phyloP scores from a whole-genome alignment of 176 grass and related monocot genomes.

The Ananas comosus region DNA sequence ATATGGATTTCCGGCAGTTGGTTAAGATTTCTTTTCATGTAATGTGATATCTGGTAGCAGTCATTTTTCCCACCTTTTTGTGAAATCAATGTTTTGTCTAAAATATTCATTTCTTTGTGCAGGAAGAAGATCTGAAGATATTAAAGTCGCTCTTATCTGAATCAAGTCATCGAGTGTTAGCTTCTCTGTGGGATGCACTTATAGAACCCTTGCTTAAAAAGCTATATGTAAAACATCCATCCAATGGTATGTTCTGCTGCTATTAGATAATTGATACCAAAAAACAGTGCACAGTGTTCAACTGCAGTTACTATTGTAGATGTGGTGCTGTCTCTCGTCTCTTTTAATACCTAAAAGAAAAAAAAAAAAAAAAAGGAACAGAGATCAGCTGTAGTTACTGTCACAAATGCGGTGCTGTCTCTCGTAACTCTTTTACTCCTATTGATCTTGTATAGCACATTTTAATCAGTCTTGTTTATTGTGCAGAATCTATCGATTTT shows the following conservation, averaged over 20 bases:
- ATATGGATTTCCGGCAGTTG: neutral
- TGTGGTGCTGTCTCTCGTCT: too few relatives aligned
- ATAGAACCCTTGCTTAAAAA: constrained; percentile 60
- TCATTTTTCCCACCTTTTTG: neutral
- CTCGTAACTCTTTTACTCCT: neutral
- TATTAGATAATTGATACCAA: neutral
- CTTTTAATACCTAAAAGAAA: too few relatives aligned
- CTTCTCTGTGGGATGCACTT: constrained; percentile 52
- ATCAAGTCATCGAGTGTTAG: constrained; percentile 49
- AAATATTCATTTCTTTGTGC: constrained; percentile 5
- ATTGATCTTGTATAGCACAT: constrained; percentile 3
- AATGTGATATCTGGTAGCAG: neutral
- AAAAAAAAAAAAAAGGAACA: too few relatives aligned
- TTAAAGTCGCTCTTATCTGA: constrained; percentile 52
- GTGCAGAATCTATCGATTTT: neutral
- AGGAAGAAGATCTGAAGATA: constrained; percentile 40
- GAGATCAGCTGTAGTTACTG: too few relatives aligned
- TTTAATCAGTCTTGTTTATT: neutral
- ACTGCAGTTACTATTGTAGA: too few relatives aligned
- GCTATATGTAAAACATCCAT: constrained; percentile 36
- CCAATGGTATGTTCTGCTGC: constrained; percentile 24
- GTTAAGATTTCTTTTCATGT: neutral
- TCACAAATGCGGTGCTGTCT: neutral
- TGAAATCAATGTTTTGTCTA: neutral
- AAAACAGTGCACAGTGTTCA: neutral